Percentiles rank a stretch among this genome's conserved stretches.
These are phyloP conservation scores for Acanthamoeba royreba DNA, from an alignment of 208 protist genomes.

Conservation along the genomic window DNA sequence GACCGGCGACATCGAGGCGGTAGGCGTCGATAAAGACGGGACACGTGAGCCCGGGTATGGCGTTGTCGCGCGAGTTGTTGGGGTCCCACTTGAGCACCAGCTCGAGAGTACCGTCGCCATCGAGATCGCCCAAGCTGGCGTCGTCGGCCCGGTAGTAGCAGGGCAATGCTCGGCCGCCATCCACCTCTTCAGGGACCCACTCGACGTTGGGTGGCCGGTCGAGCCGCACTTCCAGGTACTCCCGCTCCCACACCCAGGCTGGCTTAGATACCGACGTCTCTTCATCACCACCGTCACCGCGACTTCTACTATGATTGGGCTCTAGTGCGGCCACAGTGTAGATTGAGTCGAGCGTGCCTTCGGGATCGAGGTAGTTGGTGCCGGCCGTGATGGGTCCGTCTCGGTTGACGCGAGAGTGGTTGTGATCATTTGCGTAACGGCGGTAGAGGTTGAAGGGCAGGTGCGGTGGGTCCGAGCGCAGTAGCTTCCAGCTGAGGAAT, in stretches of 20 bases:
- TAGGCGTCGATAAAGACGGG: not conserved
- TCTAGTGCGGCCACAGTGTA: not conserved
- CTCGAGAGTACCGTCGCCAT: not conserved
- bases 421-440: not conserved
- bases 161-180: no score
- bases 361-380: not conserved
- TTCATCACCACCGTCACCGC: no score
- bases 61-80: not conserved
- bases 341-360: not conserved
- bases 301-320: no score
- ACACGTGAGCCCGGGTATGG: not conserved
- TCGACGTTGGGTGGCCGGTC: not conserved
- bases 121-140: not conserved
- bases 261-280: not conserved
- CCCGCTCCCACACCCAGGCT: not conserved
- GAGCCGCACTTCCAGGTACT: not conserved
- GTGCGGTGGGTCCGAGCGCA: not conserved
- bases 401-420: not conserved
- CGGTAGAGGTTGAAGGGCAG: not conserved
- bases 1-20: not conserved
- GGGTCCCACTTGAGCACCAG: constrained; percentile 8
- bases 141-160: not conserved
- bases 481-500: not conserved
- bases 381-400: not conserved
- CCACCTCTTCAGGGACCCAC: not conserved